Evolutionary conservation across 129 eudicot genomes (phyloP).

Genomic region (Arctium lappa): DNA sequence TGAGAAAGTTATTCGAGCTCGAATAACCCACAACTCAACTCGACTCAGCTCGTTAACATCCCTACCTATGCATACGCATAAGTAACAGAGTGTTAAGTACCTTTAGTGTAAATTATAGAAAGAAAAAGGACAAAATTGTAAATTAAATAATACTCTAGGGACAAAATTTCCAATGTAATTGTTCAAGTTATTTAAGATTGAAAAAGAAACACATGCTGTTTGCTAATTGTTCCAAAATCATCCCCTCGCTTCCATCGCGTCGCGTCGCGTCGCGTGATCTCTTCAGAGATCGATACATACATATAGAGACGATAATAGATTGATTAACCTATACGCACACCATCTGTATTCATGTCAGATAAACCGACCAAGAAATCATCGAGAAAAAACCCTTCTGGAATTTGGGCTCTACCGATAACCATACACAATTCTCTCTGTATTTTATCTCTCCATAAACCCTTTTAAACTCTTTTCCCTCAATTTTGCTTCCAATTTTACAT

Average conservation of each 20-base stretch:
- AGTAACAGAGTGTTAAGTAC: background rate
- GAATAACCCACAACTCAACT: no score
- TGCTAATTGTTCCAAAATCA: slow-evolving; percentile 9
- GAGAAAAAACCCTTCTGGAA: slow-evolving; percentile 5
- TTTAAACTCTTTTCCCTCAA: background rate
- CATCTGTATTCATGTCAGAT: slow-evolving; percentile 19
- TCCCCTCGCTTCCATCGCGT: slow-evolving; percentile 30
- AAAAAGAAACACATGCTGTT: slow-evolving; percentile 16
- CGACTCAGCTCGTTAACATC: no score
- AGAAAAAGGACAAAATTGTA: background rate
- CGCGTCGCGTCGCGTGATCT: slow-evolving; percentile 36
- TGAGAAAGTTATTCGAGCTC: no score
- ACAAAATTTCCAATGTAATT: background rate
- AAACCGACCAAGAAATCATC: slow-evolving; percentile 25
- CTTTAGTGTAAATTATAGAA: background rate
- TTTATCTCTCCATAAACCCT: slow-evolving; percentile 17
- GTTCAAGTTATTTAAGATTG: background rate
- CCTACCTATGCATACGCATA: no score
- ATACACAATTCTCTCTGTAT: slow-evolving; percentile 1
- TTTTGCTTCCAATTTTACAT: background rate
- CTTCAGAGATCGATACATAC: slow-evolving; percentile 20
- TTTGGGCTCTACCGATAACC: slow-evolving; percentile 1
- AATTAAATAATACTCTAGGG: slow-evolving; percentile 13
- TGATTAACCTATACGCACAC: slow-evolving; percentile 21
- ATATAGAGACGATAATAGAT: background rate